Conservation (phyloP, 2,329 filamentous ascomycete genomes). For the Fusarium nurragi region DNA sequence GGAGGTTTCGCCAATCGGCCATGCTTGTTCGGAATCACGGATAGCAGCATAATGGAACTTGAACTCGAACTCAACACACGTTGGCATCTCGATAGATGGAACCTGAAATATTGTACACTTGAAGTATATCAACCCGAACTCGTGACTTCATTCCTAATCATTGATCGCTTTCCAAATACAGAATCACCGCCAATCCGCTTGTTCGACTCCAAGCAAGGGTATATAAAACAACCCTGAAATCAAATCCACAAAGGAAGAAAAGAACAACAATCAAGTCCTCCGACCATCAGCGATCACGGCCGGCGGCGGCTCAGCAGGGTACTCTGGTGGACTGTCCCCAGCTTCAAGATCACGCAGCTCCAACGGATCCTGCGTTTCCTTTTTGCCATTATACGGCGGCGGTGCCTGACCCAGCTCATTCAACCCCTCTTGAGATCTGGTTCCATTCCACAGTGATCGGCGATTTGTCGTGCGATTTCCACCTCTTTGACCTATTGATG, state of each 20-base stretch:
- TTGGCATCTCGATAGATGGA: background rate
- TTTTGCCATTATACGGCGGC: slow-evolving; percentile 64
- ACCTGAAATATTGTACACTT: background rate
- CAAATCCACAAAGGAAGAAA: background rate
- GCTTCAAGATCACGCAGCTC: slow-evolving; percentile 45
- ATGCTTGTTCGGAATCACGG: background rate
- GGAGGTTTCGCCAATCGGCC: background rate
- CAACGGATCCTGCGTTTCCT: slow-evolving; percentile 34
- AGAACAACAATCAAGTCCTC: slow-evolving; percentile 12
- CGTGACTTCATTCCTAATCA: background rate
- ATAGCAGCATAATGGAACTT: background rate
- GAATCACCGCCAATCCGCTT: background rate
- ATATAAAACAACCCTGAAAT: background rate
- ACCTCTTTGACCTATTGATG: slow-evolving; percentile 35
- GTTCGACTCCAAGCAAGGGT: slow-evolving; percentile 3
- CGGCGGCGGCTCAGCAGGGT: slow-evolving; percentile 42
- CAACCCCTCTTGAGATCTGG: slow-evolving; percentile 61
- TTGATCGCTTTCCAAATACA: background rate
- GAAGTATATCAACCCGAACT: background rate
- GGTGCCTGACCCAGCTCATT: slow-evolving; percentile 72
- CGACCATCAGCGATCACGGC: slow-evolving; percentile 36
- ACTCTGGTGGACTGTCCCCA: slow-evolving; percentile 44
- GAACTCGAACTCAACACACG: background rate
- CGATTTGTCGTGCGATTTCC: slow-evolving; percentile 20
- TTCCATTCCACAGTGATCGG: slow-evolving; percentile 42